Base-by-base conservation (phyloP, 495 filamentous ascomycete genomes). In the Lindgomyces ingoldianus region DNA sequence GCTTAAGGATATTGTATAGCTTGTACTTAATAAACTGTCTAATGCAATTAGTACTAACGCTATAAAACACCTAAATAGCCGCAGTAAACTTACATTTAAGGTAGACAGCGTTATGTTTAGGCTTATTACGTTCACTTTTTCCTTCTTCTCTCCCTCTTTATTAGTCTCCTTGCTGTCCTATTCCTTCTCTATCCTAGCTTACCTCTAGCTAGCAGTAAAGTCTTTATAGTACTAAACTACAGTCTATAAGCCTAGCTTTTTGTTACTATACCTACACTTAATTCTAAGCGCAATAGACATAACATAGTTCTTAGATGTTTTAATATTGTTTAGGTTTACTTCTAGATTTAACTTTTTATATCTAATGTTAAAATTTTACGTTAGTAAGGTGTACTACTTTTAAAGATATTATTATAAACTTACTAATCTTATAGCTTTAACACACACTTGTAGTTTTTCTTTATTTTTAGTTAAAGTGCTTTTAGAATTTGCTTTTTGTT, bases 121-220 rank as follows among this genome's bases (percentile, higher is more conserved):
- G n/a, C n/a, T n/a, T n/a, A n/a, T n/a, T n/a, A n/a, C n/a, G n/a
- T n/a, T n/a, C 54, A 44, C 24, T 26, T 24, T 26, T 24, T 27
- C 19, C 56, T 60, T 27, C 41, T 60, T 50, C 30, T 16, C 24
- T 25, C 49, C 56, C 49, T 48, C 33, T 41, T 60, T 48, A 21
- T 48, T 60, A 41, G 48, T 26, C 41, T 48, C 26, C 11, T 50
- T 60, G 12, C 49, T 44, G 24, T 60, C n/a, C 49, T 60, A 41
- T 24, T 60, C 54, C 24, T 57, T 22, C 19, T n/a, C n/a, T n/a
- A 57, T 57, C 33, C 54, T 57, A 57, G n/a, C n/a, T n/a, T n/a
- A n/a, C n/a, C n/a, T n/a, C n/a, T n/a, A n/a, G n/a, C n/a, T n/a
- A n/a, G n/a, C n/a, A n/a, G n/a, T n/a, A n/a, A n/a, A n/a, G n/a